Conservation (phyloP, 306 rosid species). For the Fagus crenata region DNA sequence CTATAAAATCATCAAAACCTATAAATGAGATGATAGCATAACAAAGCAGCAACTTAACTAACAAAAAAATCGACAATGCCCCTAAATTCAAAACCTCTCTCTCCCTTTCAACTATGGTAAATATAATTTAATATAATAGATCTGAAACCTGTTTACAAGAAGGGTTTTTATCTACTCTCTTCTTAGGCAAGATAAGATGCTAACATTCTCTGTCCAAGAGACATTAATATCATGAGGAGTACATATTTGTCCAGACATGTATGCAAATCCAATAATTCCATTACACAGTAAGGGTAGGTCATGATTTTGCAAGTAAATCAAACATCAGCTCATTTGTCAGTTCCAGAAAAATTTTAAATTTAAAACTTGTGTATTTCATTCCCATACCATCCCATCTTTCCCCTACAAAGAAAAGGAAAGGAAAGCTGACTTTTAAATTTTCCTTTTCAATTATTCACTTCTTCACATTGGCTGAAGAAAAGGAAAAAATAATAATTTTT, state of each 20-base stretch:
- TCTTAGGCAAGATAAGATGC: background rate
- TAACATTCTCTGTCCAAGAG: background rate
- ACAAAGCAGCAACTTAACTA: background rate
- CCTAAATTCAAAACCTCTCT: background rate
- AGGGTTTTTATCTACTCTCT: background rate
- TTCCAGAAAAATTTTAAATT: background rate
- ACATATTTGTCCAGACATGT: background rate
- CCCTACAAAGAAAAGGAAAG: background rate
- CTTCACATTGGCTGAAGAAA: background rate
- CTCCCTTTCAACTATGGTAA: background rate
- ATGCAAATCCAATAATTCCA: background rate
- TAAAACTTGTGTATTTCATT: background rate
- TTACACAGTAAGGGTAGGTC: background rate
- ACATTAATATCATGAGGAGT: background rate
- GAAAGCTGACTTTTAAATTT: background rate
- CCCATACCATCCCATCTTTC: background rate
- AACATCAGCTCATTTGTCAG: background rate
- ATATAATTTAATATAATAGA: background rate
- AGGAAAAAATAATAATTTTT: background rate
- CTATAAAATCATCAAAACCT: background rate
- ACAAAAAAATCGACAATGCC: background rate
- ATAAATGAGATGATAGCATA: background rate
- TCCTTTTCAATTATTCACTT: background rate
- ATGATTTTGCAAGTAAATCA: background rate
- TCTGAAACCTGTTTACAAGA: background rate